phyloP scores from a whole-genome alignment of 208 protist species.

The Leishmania amazonensis region DNA sequence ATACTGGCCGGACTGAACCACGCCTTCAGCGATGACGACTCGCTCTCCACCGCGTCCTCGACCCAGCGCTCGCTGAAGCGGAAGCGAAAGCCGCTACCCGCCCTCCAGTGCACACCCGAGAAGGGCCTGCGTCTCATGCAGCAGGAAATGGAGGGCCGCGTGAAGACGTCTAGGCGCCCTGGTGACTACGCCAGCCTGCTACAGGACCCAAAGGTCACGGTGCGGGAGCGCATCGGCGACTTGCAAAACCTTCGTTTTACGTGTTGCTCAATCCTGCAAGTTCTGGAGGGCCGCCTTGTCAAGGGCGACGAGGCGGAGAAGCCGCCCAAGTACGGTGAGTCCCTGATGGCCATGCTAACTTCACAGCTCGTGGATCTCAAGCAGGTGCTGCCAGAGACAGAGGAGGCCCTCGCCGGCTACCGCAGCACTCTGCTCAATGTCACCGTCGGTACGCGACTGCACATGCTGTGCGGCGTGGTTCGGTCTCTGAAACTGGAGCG shows the following conservation, averaged over 20 bases:
- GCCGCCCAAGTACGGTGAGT: conserved; percentile 15
- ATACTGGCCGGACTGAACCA: conserved; percentile 39
- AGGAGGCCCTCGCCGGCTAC: conserved; percentile 29
- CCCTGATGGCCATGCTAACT: conserved; percentile 25
- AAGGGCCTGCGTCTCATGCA: conserved; percentile 29
- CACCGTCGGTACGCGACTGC: conserved; percentile 42
- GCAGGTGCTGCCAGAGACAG: conserved; percentile 50
- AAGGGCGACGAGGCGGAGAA: conserved; percentile 16
- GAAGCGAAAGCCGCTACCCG: conserved; percentile 60
- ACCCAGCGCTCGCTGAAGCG: conserved; percentile 37
- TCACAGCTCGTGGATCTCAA: conserved; percentile 48
- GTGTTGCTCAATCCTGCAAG: conserved; percentile 32
- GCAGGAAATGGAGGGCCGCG: conserved; percentile 20
- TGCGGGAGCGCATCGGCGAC: conserved; percentile 40
- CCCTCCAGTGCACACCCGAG: conserved; percentile 21
- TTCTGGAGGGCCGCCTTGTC: conserved; percentile 50
- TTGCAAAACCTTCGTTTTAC: conserved; percentile 45
- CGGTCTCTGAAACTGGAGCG: conserved; percentile 44
- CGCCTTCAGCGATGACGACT: conserved; percentile 39
- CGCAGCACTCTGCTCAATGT: conserved; percentile 17
- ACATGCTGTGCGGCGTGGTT: conserved; percentile 35
- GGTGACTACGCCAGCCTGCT: background rate
- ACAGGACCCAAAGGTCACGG: background rate
- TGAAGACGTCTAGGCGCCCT: background rate
- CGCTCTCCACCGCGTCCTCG: conserved; percentile 14